Percentiles rank a stretch among this genome's conserved stretches.
Evolutionary conservation across 2,329 filamentous ascomycete genomes (phyloP).

Genomic region (Arthrobotrys sphaeroides): DNA sequence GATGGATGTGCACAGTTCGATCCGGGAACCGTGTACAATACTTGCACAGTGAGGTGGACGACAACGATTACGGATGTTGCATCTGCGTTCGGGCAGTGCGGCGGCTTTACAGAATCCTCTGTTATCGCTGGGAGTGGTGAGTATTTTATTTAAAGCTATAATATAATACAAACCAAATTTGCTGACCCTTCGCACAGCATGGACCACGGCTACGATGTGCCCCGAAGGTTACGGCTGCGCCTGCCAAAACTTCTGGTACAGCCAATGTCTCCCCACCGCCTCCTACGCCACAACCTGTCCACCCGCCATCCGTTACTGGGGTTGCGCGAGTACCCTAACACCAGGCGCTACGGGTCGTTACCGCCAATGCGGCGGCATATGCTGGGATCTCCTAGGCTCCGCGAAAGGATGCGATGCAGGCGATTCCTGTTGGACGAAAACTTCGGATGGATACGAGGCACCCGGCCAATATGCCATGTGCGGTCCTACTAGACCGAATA

Average conservation of each 20-base stretch:
- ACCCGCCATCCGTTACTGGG: slow-evolving; percentile 34
- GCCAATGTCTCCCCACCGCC: slow-evolving; percentile 40
- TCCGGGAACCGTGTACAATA: slow-evolving; percentile 20
- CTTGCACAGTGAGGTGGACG: slow-evolving; percentile 29
- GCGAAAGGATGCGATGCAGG: slow-evolving; percentile 21
- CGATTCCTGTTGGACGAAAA: slow-evolving; percentile 29
- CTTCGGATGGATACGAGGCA: slow-evolving; percentile 30
- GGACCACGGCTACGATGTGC: slow-evolving; percentile 41
- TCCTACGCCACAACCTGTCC: slow-evolving; percentile 29
- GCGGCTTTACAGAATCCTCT: slow-evolving; percentile 37
- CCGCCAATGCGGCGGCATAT: slow-evolving; percentile 38
- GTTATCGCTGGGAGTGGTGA: slow-evolving; percentile 40
- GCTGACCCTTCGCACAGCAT: slow-evolving; percentile 21
- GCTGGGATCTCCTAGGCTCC: slow-evolving; percentile 30
- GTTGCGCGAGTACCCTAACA: slow-evolving; percentile 27
- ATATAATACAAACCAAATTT: too few relatives aligned
- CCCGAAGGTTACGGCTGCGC: slow-evolving; percentile 36
- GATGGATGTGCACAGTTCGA: slow-evolving; percentile 12
- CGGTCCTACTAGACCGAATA: slow-evolving; percentile 1
- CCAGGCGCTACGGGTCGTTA: slow-evolving; percentile 3
- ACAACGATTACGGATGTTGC: slow-evolving; percentile 38
- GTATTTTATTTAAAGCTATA: neutral
- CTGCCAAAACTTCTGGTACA: slow-evolving; percentile 48
- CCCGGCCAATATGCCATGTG: slow-evolving; percentile 40
- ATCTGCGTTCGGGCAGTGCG: slow-evolving; percentile 41